Percentiles rank a stretch among this genome's conserved stretches.
These are phyloP conservation scores for Leptographium flavum DNA, from an alignment of 2,329 filamentous ascomycete genomes.

Conservation along the genomic window DNA sequence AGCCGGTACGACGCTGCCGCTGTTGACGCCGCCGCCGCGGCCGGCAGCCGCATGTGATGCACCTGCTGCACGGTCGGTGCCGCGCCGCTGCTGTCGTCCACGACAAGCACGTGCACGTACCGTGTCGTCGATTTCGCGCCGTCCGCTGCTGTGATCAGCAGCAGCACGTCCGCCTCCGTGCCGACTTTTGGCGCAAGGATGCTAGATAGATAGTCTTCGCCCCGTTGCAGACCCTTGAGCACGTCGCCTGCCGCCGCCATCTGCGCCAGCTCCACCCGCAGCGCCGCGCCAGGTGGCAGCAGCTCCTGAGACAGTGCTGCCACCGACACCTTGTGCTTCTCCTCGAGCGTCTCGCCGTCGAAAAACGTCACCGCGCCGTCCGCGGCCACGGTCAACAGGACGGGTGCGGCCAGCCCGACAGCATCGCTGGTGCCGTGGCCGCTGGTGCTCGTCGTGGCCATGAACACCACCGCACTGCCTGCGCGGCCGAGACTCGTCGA, in stretches of 20 bases:
- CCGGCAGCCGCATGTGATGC: slow-evolving; percentile 9
- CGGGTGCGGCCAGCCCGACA: slow-evolving; percentile 6
- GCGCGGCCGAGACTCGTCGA: slow-evolving; percentile 22
- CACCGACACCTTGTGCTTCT: slow-evolving; percentile 31
- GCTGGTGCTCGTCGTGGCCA: slow-evolving; percentile 20
- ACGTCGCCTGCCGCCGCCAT: slow-evolving; percentile 32
- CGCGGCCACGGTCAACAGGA: slow-evolving; percentile 42
- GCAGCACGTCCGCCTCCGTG: slow-evolving; percentile 37
- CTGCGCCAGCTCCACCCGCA: slow-evolving; percentile 35
- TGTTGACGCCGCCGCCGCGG: background rate
- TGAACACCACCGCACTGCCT: slow-evolving; percentile 25
- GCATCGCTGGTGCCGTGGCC: background rate
- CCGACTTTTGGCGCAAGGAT: slow-evolving; percentile 34
- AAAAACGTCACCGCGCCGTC: slow-evolving; percentile 48
- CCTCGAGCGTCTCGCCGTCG: slow-evolving; percentile 37
- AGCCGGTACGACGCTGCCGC: slow-evolving; percentile 31
- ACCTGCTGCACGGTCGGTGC: slow-evolving; percentile 13
- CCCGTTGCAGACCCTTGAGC: slow-evolving; percentile 39
- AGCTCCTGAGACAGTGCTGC: slow-evolving; percentile 28
- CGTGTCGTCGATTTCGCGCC: slow-evolving; percentile 10
- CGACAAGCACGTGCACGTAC: slow-evolving; percentile 21
- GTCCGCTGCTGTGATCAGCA: slow-evolving; percentile 30
- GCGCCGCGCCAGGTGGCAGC: slow-evolving; percentile 16
- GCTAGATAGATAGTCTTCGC: slow-evolving; percentile 35
- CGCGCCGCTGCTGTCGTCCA: slow-evolving; percentile 9